Conservation (phyloP, 495 filamentous ascomycete genomes). For the Trichocladium antarcticum region DNA sequence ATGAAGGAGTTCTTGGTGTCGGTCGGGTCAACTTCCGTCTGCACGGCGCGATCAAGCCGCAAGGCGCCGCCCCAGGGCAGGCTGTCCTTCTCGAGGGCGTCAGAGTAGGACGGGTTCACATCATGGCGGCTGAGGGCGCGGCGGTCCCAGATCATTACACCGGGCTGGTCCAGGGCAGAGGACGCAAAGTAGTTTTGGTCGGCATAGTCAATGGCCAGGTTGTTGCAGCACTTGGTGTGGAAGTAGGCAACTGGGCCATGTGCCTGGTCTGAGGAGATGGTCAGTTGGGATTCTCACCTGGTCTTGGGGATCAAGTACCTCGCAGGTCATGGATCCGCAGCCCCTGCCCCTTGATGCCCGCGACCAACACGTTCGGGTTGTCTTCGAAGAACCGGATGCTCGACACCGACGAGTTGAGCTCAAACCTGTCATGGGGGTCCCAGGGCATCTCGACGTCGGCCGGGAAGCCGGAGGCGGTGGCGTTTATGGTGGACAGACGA, state of each 20-base stretch:
- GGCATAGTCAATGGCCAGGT: conserved; percentile 76
- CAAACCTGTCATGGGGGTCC: conserved; percentile 61
- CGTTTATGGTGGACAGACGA: conserved; percentile 43
- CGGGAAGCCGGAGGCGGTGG: conserved; percentile 27
- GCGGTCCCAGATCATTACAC: conserved; percentile 81
- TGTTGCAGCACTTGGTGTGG: conserved; percentile 76
- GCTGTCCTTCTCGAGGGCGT: conserved; percentile 39
- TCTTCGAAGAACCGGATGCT: conserved; percentile 86
- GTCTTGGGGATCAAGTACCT: conserved; percentile 43
- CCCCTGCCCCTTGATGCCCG: conserved; percentile 74
- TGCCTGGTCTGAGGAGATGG: conserved; percentile 13
- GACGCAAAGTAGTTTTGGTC: conserved; percentile 94
- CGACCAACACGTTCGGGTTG: conserved; percentile 70
- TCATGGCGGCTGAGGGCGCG: conserved; percentile 48
- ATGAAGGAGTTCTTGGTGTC: conserved; percentile 46
- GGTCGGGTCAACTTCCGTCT: conserved; percentile 36
- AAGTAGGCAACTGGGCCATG: conserved; percentile 44
- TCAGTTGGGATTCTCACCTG: not conserved
- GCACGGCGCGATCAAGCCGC: conserved; percentile 53
- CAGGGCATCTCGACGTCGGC: conserved; percentile 28
- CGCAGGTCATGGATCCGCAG: conserved; percentile 83
- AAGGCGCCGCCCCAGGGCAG: conserved; percentile 50
- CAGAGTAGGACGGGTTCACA: conserved; percentile 35
- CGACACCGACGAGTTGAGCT: conserved; percentile 74
- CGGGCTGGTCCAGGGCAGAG: conserved; percentile 56